Conservation (phyloP, 129 eudicot genomes). For the Erigeron canadensis region DNA sequence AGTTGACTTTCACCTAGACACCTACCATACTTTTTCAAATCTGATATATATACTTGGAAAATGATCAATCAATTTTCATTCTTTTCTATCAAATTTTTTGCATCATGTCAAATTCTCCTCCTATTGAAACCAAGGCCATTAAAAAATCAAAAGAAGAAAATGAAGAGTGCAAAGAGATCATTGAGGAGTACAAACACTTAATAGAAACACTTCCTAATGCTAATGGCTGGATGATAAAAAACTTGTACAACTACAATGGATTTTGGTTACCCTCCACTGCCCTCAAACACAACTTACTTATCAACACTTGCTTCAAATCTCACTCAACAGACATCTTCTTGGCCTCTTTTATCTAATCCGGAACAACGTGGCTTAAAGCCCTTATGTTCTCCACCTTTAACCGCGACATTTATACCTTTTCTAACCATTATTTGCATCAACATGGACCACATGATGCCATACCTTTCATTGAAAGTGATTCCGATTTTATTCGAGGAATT, state of each 20-base stretch:
- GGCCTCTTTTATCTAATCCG: conserved; percentile 22
- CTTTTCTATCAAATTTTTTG: no score
- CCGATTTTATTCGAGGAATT: background rate
- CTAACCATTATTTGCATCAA: conserved; percentile 16
- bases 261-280: background rate
- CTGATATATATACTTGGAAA: no score
- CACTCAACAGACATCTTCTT: conserved; percentile 16
- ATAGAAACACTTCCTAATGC: conserved; percentile 24
- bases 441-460: conserved; percentile 10
- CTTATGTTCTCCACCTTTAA: conserved; percentile 27
- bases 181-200: background rate
- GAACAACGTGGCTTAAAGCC: conserved; percentile 27
- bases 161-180: background rate
- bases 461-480: background rate
- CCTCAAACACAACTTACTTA: conserved; percentile 14
- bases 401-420: conserved; percentile 15
- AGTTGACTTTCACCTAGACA: no score
- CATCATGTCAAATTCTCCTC: no score
- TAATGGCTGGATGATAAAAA: conserved; percentile 23
- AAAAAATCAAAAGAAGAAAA: background rate
- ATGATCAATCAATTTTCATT: no score
- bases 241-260: conserved; percentile 26
- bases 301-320: conserved; percentile 15
- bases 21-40: no score
- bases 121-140: no score